These are phyloP conservation scores for Aspergillus texensis DNA, from an alignment of 2,329 filamentous ascomycete species.

Conservation along the genomic window DNA sequence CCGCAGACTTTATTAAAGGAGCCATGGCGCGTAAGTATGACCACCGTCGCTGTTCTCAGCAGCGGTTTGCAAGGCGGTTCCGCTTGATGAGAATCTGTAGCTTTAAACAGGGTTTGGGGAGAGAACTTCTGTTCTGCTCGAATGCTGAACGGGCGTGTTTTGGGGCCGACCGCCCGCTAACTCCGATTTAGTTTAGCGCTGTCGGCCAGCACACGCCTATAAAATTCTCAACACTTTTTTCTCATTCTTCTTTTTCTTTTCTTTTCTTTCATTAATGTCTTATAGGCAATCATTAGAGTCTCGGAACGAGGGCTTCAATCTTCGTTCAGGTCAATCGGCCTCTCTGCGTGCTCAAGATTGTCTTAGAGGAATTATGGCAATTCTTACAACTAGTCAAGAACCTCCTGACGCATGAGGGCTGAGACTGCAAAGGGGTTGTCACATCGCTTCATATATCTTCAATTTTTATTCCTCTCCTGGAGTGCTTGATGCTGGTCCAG, in stretches of 20 bases:
- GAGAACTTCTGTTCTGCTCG: constrained; percentile 26
- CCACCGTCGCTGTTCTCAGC: neutral
- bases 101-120: constrained; percentile 21
- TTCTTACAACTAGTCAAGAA: constrained; percentile 73
- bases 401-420: constrained; percentile 55
- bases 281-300: constrained; percentile 98
- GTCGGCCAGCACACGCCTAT: constrained; percentile 24
- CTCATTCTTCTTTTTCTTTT: constrained; percentile 43
- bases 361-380: constrained; percentile 77
- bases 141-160: constrained; percentile 30
- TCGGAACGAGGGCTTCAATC: constrained; percentile 85
- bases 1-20: constrained; percentile 40
- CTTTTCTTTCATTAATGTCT: constrained; percentile 58
- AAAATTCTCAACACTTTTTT: constrained; percentile 31
- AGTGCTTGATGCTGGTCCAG: neutral
- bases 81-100: constrained; percentile 7
- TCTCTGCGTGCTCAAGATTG: constrained; percentile 97
- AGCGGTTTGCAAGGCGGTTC: neutral
- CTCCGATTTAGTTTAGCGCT: constrained; percentile 35
- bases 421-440: constrained; percentile 54
- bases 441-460: constrained; percentile 32
- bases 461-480: neutral
- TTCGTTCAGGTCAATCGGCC: constrained; percentile 86
- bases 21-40: constrained; percentile 33
- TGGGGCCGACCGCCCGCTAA: constrained; percentile 27